Base-by-base conservation (phyloP, 1,284 basidiomycete genomes). In the Agaricales sp. region DNA sequence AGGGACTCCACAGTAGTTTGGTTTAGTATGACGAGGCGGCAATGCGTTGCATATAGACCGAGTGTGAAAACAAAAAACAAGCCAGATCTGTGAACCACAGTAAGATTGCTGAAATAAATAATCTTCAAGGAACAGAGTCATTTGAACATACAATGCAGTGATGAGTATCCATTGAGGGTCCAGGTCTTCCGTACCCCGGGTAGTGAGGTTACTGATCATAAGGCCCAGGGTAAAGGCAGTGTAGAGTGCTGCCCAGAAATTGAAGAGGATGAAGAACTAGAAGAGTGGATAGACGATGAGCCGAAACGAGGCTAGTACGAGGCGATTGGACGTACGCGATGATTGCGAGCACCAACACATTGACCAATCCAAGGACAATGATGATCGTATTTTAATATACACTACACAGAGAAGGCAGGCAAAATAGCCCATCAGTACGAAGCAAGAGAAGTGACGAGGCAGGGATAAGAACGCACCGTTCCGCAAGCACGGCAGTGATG, bases 321-420 rank as follows among this genome's bases (percentile, higher is more conserved):
- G 55, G 82, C 18, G 41, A 18, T 11, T 21, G 41, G 75, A 35
- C 30, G 30, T 35, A 35, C 30, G 8, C 30, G 30, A 35, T 35
- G 30, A 59, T 85, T 85, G 43, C 68, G 69, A 12, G 80, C 82
- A 11, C 82, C 83, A 11, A 85, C 79, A 52, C 82, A 85, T 47
- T 80, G 78, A 35, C 80, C 82, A 25, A 84, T 72, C 82, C 82
- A 78, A 46, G 75, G 77, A 59, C 77, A 79, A 57, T 82, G 80
- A 59, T 82, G 80, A 55, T 82, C 81, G 54, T 75, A 82, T 55
- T 71, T 72, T 25, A 82, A 56, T 8, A 82, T 67, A 53, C 80
- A 81, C 65, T 78, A 57, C 8, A 23, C 25, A 19, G 4, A 14
- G 8, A 13, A 18, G n/a, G 6, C n/a, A n/a, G n/a, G 19, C 20